A percentile compares a stretch with the other conserved stretches of the same genome.
Evolutionary conservation across 371 early-diverging fungal species (phyloP).

Genomic region (Dichotomocladium elegans): DNA sequence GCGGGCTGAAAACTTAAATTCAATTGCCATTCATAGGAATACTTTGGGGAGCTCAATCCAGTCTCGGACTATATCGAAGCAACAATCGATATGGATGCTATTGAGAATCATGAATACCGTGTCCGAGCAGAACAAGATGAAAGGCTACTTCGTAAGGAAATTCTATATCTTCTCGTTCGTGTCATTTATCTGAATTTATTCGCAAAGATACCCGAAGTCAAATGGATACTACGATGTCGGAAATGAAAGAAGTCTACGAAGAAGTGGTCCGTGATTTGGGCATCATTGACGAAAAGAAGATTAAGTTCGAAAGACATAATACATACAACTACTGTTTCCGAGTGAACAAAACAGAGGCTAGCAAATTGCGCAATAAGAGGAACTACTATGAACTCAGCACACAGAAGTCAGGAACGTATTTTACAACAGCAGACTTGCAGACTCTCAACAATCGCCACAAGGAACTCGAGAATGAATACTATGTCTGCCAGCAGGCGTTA

Average conservation of each 20-base stretch:
- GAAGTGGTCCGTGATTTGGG: constrained; percentile 59
- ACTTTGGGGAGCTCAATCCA: not conserved
- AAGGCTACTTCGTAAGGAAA: constrained; percentile 69
- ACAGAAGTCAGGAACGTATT: constrained; percentile 87
- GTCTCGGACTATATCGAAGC: constrained; percentile 54
- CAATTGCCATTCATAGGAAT: constrained; percentile 69
- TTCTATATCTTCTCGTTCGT: not conserved
- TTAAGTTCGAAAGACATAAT: constrained; percentile 84
- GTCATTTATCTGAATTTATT: not conserved
- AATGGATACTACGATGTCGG: constrained; percentile 54
- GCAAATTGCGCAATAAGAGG: constrained; percentile 50
- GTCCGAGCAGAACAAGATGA: constrained; percentile 84
- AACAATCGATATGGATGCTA: constrained; percentile 86
- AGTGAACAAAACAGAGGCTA: constrained; percentile 59
- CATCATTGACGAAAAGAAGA: constrained; percentile 82
- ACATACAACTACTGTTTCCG: constrained; percentile 87
- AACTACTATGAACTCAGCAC: constrained; percentile 84
- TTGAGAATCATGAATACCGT: constrained; percentile 86
- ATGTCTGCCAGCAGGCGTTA: constrained; percentile 63
- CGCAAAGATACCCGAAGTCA: constrained; percentile 53
- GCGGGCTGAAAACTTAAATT: constrained; percentile 50
- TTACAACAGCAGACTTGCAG: constrained; percentile 74
- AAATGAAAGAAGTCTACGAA: constrained; percentile 64
- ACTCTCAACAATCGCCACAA: constrained; percentile 46
- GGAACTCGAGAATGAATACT: constrained; percentile 59